Evolutionary conservation across 2,329 filamentous ascomycete species (phyloP), one percentile per base, ranked within the genome.

Genomic region (Stagonosporopsis cucurbitacearum): DNA sequence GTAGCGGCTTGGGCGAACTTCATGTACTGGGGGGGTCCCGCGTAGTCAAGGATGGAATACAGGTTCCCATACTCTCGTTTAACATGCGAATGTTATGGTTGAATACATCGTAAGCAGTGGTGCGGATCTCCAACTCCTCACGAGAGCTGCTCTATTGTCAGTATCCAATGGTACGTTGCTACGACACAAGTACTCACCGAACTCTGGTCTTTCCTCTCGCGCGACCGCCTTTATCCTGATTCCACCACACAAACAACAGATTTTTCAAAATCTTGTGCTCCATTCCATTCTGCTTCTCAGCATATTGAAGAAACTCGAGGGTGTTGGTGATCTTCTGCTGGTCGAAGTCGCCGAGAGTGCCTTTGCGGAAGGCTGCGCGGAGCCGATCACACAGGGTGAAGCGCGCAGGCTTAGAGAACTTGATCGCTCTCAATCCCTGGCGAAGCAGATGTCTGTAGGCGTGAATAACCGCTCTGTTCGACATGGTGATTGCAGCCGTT

Each of bases 231-330:
- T 12, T 66, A 28, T 73, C 58, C 75, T 79, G 75, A 60, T 77
- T 79, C 59, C 56, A 84, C 82, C 63, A 80, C 32, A 69, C 75
- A 48, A 75, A 69, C 17, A 91, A 66, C 43, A 94, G 71, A 62
- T 89, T 92, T 75, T 86, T 89, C 52, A 94, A 69, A 8, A 95
- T 83, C 52, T 77, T 82, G 71, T 93, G 89, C 79, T 94, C 91
- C 28, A 92, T 64, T 0, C 89, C 90, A 51, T 76, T 83, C 65
- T 85, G 81, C 58, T 76, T 79, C 1, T 84, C 82, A 4, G 91
- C 91, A 36, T 85, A 84, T 28, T 85, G 76, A 1, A 94, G 76
- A 68, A 95, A 94, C 71, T 86, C 85, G 4, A 90, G 67, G 0
- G 91, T 95, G 57, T 87, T 85, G 59, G 82, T 77, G 47, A 90